Conservation (phyloP, 352 stramenopile genomes). For the Pythium sp. region DNA sequence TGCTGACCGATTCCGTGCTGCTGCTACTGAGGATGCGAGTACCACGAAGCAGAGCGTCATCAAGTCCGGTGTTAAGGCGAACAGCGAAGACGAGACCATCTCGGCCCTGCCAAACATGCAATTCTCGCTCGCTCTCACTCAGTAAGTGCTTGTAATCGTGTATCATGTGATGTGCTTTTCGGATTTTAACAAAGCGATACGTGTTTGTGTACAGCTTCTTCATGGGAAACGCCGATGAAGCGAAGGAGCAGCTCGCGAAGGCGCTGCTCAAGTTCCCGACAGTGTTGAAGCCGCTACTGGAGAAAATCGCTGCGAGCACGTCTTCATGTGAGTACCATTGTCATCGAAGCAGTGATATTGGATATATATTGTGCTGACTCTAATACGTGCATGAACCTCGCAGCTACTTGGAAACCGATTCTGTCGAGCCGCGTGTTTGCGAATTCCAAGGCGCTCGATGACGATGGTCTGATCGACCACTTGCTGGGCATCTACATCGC, state of each 20-base stretch:
- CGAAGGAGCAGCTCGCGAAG: constrained; percentile 55
- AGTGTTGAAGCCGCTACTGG: constrained; percentile 64
- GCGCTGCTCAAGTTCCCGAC: constrained; percentile 68
- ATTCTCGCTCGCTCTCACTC: constrained; percentile 69
- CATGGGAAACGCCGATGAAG: constrained; percentile 51
- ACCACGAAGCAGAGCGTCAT: constrained; percentile 17
- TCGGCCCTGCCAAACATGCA: constrained; percentile 67
- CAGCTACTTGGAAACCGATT: constrained; percentile 70
- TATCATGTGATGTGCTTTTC: background rate
- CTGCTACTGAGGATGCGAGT: background rate
- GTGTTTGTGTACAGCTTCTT: constrained; percentile 41
- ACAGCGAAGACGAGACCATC: constrained; percentile 22
- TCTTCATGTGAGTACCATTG: constrained; percentile 47
- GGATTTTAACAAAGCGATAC: background rate
- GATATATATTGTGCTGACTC: constrained; percentile 1
- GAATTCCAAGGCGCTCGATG: constrained; percentile 60
- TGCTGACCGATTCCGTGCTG: constrained; percentile 44
- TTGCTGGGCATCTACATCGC: constrained; percentile 81
- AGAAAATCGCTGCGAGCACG: constrained; percentile 69
- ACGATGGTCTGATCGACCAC: constrained; percentile 60
- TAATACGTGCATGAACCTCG: background rate
- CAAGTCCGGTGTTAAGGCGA: constrained; percentile 22
- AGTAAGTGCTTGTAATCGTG: constrained; percentile 37
- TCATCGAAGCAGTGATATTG: background rate
- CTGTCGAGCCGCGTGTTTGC: constrained; percentile 75